Percentiles rank a stretch among this genome's conserved stretches.
These are phyloP conservation scores for sweet orange (Citrus sinensis) DNA, from an alignment of 345 rosid species.

Conservation along the genomic window DNA sequence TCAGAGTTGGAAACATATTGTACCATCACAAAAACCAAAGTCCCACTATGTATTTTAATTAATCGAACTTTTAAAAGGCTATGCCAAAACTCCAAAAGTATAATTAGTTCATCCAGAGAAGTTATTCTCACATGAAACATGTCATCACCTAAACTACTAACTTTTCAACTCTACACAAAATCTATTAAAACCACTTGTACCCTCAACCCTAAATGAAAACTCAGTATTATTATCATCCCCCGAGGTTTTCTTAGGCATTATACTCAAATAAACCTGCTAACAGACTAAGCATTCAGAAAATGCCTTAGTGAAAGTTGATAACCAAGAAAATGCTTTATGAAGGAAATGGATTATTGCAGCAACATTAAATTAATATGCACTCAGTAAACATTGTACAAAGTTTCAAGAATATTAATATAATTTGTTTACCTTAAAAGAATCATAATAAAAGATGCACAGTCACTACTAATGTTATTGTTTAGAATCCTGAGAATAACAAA, in stretches of 20 bases:
- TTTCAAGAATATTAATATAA: neutral
- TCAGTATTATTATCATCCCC: conserved; percentile 75
- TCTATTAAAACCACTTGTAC: conserved; percentile 68
- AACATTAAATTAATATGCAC: neutral
- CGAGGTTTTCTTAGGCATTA: conserved; percentile 18
- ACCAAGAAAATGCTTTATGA: neutral
- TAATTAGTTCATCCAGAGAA: conserved; percentile 77
- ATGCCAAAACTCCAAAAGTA: conserved; percentile 81
- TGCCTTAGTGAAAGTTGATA: neutral
- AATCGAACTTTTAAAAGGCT: conserved; percentile 83
- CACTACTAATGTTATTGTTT: too few species aligned
- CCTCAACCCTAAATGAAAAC: conserved; percentile 82
- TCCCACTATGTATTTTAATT: conserved; percentile 77
- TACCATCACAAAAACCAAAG: conserved; percentile 88
- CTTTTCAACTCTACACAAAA: conserved; percentile 63
- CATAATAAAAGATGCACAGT: neutral
- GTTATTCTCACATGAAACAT: conserved; percentile 91
- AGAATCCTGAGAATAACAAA: too few species aligned
- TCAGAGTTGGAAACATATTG: conserved; percentile 56
- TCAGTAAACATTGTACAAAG: neutral
- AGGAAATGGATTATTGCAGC: neutral
- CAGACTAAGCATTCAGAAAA: neutral
- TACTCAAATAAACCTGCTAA: neutral
- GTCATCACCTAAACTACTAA: conserved; percentile 83
- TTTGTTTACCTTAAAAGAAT: neutral